phyloP scores from a whole-genome alignment of 805 yeast species.

The Isabelozyma heimii region DNA sequence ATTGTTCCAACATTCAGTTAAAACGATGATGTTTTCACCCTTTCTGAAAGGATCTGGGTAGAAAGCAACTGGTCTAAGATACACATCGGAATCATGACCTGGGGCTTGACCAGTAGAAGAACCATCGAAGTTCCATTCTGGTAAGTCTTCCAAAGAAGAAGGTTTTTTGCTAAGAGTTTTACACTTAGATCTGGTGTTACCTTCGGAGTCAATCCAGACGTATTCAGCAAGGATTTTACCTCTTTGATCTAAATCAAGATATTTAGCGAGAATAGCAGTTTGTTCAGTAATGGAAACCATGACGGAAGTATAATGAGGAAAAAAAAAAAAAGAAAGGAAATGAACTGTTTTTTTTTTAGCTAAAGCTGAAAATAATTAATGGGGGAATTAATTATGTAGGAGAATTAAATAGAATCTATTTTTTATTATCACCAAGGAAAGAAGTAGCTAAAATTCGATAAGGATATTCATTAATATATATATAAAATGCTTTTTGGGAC shows the following conservation, averaged over 20 bases:
- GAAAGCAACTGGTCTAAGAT: constrained; percentile 91
- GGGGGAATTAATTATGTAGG: neutral
- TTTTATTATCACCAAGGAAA: neutral
- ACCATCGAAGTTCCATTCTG: constrained; percentile 99
- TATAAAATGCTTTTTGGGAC: neutral
- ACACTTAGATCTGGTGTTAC: constrained; percentile 90
- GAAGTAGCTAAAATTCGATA: neutral
- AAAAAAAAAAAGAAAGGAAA: neutral
- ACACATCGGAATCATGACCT: constrained; percentile 94
- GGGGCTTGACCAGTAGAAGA: constrained; percentile 99
- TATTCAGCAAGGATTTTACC: constrained; percentile 92
- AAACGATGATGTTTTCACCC: constrained; percentile 93
- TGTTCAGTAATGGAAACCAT: constrained; percentile 54
- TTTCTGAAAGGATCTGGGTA: constrained; percentile 97
- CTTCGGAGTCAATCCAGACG: constrained; percentile 95
- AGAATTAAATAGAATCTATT: neutral
- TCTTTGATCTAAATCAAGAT: constrained; percentile 77
- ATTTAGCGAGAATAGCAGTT: constrained; percentile 80
- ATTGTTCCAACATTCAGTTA: constrained; percentile 96
- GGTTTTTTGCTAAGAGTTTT: constrained; percentile 75
- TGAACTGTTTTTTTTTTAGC: no score
- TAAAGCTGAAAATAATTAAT: no score
- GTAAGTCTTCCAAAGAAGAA: constrained; percentile 75
- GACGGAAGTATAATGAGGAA: constrained; percentile 5
- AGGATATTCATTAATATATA: neutral